Conservation (phyloP, 2,329 filamentous ascomycete genomes). For the Pseudocercospora ulei region DNA sequence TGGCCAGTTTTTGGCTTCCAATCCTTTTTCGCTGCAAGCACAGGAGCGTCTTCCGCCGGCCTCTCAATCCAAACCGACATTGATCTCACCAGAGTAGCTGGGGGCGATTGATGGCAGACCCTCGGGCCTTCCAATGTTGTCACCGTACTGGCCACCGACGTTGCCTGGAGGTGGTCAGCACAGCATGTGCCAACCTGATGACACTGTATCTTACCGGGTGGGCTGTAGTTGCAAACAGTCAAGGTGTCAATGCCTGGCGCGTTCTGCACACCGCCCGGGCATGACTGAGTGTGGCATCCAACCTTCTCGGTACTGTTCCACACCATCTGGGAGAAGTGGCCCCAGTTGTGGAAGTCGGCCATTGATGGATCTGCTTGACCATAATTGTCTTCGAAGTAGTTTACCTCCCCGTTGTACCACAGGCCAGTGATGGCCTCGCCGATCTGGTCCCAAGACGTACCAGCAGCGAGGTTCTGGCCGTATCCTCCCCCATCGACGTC, state of each 20-base stretch:
- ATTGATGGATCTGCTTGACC: constrained; percentile 46
- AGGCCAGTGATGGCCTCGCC: constrained; percentile 61
- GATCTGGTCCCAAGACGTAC: constrained; percentile 47
- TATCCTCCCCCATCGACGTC: constrained; percentile 54
- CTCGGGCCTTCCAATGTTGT: constrained; percentile 11
- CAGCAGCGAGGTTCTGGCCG: constrained; percentile 84
- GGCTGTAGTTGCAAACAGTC: constrained; percentile 78
- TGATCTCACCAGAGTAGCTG: neutral
- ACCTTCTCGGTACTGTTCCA: constrained; percentile 54
- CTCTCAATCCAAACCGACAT: too few species aligned
- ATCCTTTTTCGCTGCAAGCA: too few species aligned
- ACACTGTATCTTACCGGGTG: constrained; percentile 49
- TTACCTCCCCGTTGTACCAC: constrained; percentile 80
- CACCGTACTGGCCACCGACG: constrained; percentile 11
- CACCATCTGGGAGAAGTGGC: constrained; percentile 64
- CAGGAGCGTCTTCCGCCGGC: too few species aligned
- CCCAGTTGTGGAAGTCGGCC: constrained; percentile 54
- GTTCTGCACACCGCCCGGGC: constrained; percentile 40
- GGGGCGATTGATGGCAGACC: neutral
- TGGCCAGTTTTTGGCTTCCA: too few species aligned
- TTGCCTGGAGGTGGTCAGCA: constrained; percentile 8
- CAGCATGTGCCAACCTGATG: neutral
- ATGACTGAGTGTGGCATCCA: constrained; percentile 52
- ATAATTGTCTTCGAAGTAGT: constrained; percentile 40
- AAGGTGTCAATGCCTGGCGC: constrained; percentile 45